These are phyloP conservation scores for Candida mattraensis DNA, from an alignment of 805 yeast species.

Conservation along the genomic window DNA sequence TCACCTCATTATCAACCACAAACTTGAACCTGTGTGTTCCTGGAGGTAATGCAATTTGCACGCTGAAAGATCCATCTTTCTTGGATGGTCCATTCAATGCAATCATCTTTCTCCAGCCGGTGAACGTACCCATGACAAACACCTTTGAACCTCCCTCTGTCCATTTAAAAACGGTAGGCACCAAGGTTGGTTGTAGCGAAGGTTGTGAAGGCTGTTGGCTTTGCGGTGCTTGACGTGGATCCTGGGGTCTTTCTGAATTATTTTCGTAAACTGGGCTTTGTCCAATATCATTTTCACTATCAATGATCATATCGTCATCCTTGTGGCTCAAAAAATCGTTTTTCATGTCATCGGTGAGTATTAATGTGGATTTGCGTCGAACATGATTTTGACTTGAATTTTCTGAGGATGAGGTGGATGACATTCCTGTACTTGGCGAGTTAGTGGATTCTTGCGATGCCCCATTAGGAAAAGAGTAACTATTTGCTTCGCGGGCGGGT, in stretches of 20 bases:
- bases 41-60: constrained; percentile 75
- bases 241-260: too few species aligned
- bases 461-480: too few species aligned
- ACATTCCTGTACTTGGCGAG: neutral
- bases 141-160: constrained; percentile 95
- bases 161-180: constrained; percentile 79
- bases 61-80: constrained; percentile 54
- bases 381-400: constrained; percentile 4
- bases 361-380: constrained; percentile 69
- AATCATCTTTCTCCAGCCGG: constrained; percentile 98
- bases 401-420: constrained; percentile 4
- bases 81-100: constrained; percentile 61
- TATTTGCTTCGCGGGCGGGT: constrained; percentile 3
- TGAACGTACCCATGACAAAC: constrained; percentile 95
- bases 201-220: constrained; percentile 12
- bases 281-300: constrained; percentile 29
- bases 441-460: too few species aligned
- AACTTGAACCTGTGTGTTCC: constrained; percentile 94
- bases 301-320: constrained; percentile 31
- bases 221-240: constrained; percentile 12
- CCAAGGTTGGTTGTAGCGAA: constrained; percentile 28
- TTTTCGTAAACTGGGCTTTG: constrained; percentile 16
- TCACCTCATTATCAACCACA: constrained; percentile 88
- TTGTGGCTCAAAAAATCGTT: constrained; percentile 44
- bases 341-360: constrained; percentile 68